phyloP scores from a whole-genome alignment of 768 basidiomycete species.

The Rhizopogon salebrosus region DNA sequence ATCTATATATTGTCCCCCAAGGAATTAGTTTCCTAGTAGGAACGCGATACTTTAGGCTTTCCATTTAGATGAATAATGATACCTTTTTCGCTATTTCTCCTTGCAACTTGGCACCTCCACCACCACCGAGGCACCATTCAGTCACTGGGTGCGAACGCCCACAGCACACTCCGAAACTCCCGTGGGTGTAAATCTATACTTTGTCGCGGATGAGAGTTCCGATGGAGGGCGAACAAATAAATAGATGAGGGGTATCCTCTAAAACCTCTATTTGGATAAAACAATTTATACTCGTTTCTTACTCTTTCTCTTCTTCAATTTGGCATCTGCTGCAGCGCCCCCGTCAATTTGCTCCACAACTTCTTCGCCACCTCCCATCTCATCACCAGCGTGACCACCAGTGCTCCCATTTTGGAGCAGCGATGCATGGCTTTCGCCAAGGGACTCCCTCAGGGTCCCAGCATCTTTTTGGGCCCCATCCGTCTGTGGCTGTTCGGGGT shows the following conservation, averaged over 20 bases:
- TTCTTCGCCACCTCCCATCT: slow-evolving; percentile 11
- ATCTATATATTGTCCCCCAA: too few species aligned
- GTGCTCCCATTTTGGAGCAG: slow-evolving; percentile 13
- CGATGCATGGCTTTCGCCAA: slow-evolving; percentile 13
- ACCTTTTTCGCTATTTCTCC: too few species aligned
- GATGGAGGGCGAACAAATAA: too few species aligned
- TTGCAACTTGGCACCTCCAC: too few species aligned
- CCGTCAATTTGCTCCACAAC: slow-evolving; percentile 1
- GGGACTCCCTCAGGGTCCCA: slow-evolving; percentile 9
- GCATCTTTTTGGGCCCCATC: slow-evolving; percentile 4
- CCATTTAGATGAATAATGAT: too few species aligned
- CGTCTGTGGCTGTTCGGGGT: slow-evolving; percentile 20
- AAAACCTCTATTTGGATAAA: background rate
- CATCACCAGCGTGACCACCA: slow-evolving; percentile 5
- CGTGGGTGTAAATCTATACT: too few species aligned
- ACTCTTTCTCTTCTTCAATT: slow-evolving; percentile 16
- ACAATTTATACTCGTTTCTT: slow-evolving; percentile 7
- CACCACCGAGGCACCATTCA: too few species aligned
- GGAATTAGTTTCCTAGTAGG: too few species aligned
- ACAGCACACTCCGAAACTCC: too few species aligned
- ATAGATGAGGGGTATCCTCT: background rate
- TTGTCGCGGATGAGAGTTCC: too few species aligned
- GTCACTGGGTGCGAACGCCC: too few species aligned
- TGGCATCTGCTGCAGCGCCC: slow-evolving; percentile 1
- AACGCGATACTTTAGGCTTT: too few species aligned